Evolutionary conservation across 208 protist genomes (phyloP).

Genomic region (Trypanosoma avium): DNA sequence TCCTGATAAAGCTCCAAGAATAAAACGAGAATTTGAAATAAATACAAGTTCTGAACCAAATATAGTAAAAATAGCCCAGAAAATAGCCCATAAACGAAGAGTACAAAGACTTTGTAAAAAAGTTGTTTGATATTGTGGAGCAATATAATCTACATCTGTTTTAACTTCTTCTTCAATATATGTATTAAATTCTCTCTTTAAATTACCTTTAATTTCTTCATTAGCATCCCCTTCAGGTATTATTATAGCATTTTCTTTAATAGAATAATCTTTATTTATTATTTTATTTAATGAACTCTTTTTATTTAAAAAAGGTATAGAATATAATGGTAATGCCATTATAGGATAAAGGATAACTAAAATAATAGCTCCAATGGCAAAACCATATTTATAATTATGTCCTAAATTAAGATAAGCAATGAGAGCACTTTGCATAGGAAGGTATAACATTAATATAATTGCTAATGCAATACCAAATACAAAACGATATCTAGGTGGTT

Average conservation of each 20-base stretch:
- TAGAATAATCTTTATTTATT: not conserved
- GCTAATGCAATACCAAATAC: constrained; percentile 50
- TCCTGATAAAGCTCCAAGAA: constrained; percentile 60
- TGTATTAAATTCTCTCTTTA: not conserved
- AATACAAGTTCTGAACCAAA: constrained; percentile 62
- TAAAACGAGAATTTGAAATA: constrained; percentile 73
- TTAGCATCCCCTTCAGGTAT: not conserved
- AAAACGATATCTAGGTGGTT: constrained; percentile 64
- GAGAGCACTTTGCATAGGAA: constrained; percentile 49
- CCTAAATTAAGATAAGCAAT: constrained; percentile 38
- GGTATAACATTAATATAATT: constrained; percentile 52
- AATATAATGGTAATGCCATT: constrained; percentile 38
- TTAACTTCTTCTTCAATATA: not conserved
- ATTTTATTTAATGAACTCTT: not conserved
- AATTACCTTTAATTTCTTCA: not conserved
- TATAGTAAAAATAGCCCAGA: constrained; percentile 58
- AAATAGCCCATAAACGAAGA: constrained; percentile 50
- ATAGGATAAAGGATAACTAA: constrained; percentile 35
- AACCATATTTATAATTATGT: constrained; percentile 28
- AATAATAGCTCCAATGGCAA: constrained; percentile 44
- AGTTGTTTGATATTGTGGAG: constrained; percentile 70
- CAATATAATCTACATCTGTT: constrained; percentile 49
- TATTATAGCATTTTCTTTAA: not conserved
- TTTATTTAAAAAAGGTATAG: not conserved
- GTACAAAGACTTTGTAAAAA: constrained; percentile 56